A percentile compares a stretch with the other conserved stretches of the same genome.
These are phyloP conservation scores for Debaryomyces psychrophilus DNA, from an alignment of 1,139 yeast species.

Conservation along the genomic window DNA sequence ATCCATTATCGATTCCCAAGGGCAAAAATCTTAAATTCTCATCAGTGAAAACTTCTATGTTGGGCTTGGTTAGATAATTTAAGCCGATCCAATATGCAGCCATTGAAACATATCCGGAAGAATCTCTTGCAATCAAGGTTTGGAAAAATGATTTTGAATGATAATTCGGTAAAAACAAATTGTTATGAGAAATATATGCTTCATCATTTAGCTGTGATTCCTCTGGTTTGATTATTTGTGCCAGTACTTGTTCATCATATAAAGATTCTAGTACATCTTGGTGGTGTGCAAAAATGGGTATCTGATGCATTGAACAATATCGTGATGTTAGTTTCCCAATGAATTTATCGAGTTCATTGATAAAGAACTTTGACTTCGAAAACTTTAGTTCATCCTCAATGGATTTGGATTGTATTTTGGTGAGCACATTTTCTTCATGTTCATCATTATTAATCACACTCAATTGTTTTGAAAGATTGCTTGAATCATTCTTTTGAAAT, in stretches of 20 bases:
- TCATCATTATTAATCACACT: conserved; percentile 12
- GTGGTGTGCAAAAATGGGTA: conserved; percentile 32
- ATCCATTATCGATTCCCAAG: conserved; percentile 36
- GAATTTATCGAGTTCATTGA: conserved; percentile 31
- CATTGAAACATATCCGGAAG: conserved; percentile 37
- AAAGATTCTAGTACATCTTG: conserved; percentile 22
- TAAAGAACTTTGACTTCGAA: conserved; percentile 26
- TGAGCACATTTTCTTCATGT: conserved; percentile 15
- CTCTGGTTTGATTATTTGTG: conserved; percentile 1
- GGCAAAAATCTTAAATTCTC: conserved; percentile 16
- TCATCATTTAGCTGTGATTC: conserved; percentile 23
- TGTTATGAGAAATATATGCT: conserved; percentile 41
- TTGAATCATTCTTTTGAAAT: conserved; percentile 10
- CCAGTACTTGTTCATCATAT: conserved; percentile 8
- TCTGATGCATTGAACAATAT: conserved; percentile 26
- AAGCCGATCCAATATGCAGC: conserved; percentile 38
- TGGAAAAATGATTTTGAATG: conserved; percentile 39
- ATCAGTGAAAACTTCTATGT: conserved; percentile 14
- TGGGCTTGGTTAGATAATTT: conserved; percentile 29
- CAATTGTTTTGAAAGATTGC: conserved; percentile 12
- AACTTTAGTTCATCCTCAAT: conserved; percentile 1
- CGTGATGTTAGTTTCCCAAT: conserved; percentile 28
- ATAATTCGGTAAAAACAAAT: conserved; percentile 39
- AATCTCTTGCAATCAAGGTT: conserved; percentile 40
- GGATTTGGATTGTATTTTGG: conserved; percentile 11